Base-by-base conservation (phyloP, 2,329 filamentous ascomycete species). In the Monilinia laxa region DNA sequence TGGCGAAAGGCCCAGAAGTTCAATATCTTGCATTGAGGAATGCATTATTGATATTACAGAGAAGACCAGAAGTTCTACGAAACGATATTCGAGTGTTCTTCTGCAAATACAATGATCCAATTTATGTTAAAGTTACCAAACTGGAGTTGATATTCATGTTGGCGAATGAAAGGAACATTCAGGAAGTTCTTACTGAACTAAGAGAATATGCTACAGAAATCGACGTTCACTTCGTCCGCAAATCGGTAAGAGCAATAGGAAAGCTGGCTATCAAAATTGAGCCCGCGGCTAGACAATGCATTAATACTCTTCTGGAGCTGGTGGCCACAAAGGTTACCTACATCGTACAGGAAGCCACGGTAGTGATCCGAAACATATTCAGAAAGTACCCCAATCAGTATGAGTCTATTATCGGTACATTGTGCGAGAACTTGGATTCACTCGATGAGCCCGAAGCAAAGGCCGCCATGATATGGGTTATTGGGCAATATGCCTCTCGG, bases 71-170 rank as follows among this genome's bases (percentile, higher is more conserved):
- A 75, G 94, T 99, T 11, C 80, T 99, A 64, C 87, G 93, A 70
- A 98, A 97, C 78, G 95, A 99, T 78, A 98, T 99, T 70, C 88
- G 95, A 57, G 95, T 99, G 42, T 99, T 99, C 81, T 99, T 99
- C 80, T 99, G 95, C 87, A 99, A 99, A 83, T 99, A 99, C 80
- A 99, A 99, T 78, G 95, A 99, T 76, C 95, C 95, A 0, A 99
- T 99, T 71, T 99, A 98, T 77, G 95, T 99, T 80, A 99, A 99
- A 79, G 95, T 99, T 62, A 99, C 95, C 20, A 99, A 99, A 80
- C 84, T 99, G 60, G 95, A 99, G 79, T 85, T 99, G 73, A 98
- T 99, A 72, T 99, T 99, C 79, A 99, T 98, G 95, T 85, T 99
- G 68, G 95, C 95, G 10, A 97, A 87, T 45, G 93, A 97, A 79